Evolutionary conservation across 345 rosid species (phyloP), one percentile per base, ranked within the genome.

Genomic region (Brassica cretica): DNA sequence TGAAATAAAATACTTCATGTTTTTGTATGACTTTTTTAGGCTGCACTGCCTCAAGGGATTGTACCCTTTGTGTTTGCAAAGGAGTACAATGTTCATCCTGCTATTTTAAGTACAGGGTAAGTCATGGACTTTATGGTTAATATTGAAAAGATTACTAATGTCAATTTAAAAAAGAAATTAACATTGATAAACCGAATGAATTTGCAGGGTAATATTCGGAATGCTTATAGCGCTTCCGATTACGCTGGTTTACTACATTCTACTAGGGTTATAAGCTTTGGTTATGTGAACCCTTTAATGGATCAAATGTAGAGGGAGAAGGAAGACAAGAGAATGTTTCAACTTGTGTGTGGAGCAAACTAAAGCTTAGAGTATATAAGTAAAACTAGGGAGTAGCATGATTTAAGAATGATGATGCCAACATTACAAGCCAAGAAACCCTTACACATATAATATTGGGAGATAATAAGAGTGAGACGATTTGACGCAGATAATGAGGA

Each of bases 201-300:
- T 74, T 39, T 81, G 82, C 86, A 94, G 99, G 75, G 99, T 94
- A 6, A 94, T 94, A 75, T 94, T 94, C 18, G 99, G 99, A 73
- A 93, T 94, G 99, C 84, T 91, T 73, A 87, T 94, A 73, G 99
- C 99, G 1, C 86, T 94, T 76, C 99, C 99, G 2, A 89, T 94
- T 33, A 91, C 99, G 2, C 91, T 94, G 0, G 90, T 91, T 73
- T 94, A 94, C 91, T 94, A 94, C 87, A 86, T 94, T 81, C 71
- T 93, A 66, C 75, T 94, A 73, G 99, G 98, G 58, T 76, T 94
- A 60, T 91, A 88, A 89, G 74, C 35, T 41, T 60, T 0, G 55
- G 65, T 53, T 16, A 8, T 12, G 9, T n/a, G 21, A 53, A 55
- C n/a, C 46, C 15, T 4, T 21, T 27, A 71, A 16, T 9, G 51